A percentile compares a stretch with the other conserved stretches of the same genome.
These are phyloP conservation scores for Coemansia sp. DNA, from an alignment of 192 early-diverging fungal genomes.

Conservation along the genomic window DNA sequence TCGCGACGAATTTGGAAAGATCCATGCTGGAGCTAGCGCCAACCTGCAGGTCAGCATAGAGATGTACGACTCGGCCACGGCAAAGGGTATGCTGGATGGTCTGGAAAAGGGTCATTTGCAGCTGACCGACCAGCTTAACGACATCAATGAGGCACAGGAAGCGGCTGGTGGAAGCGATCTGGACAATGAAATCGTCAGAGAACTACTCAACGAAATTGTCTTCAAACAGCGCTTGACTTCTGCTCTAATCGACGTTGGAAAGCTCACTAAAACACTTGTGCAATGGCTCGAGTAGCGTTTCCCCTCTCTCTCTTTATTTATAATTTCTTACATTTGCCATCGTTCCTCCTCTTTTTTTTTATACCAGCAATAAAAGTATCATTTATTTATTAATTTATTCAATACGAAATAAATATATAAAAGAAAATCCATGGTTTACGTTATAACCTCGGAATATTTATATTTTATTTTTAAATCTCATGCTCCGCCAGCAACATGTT, in stretches of 20 bases:
- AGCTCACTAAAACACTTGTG: slow-evolving; percentile 82
- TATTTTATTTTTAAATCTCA: slow-evolving; percentile 59
- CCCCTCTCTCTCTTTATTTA: too few species aligned
- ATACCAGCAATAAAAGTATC: too few species aligned
- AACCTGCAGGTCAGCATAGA: slow-evolving; percentile 16
- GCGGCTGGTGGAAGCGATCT: slow-evolving; percentile 47
- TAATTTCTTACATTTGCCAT: too few species aligned
- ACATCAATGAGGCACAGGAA: slow-evolving; percentile 54
- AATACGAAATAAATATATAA: too few species aligned
- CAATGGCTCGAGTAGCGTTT: slow-evolving; percentile 62
- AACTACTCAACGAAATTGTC: slow-evolving; percentile 60
- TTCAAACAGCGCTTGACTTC: slow-evolving; percentile 83
- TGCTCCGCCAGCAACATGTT: slow-evolving; percentile 85
- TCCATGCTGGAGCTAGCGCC: slow-evolving; percentile 13
- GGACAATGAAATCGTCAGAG: slow-evolving; percentile 54
- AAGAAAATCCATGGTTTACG: too few species aligned
- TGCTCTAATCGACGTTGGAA: slow-evolving; percentile 87
- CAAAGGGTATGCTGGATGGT: slow-evolving; percentile 27
- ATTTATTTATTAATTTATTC: too few species aligned
- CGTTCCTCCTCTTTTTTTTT: too few species aligned
- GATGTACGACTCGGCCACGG: slow-evolving; percentile 28
- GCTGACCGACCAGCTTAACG: slow-evolving; percentile 54
- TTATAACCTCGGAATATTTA: background rate
- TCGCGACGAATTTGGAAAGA: slow-evolving; percentile 19
- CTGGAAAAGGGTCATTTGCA: slow-evolving; percentile 51